phyloP scores from a whole-genome alignment of 2,329 filamentous ascomycete species.

The Orbilia ellipsospora region DNA sequence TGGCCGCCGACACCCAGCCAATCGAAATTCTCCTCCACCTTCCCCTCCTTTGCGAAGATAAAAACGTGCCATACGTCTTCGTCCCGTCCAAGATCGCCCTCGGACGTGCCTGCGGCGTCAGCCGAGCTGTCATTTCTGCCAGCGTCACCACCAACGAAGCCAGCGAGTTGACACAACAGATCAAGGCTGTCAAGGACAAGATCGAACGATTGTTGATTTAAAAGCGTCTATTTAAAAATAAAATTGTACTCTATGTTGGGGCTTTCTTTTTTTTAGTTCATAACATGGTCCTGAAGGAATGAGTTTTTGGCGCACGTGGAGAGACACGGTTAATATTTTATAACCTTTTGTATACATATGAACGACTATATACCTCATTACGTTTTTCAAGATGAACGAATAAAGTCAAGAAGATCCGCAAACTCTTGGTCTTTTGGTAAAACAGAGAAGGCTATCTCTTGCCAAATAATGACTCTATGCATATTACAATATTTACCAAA shows the following conservation, averaged over 20 bases:
- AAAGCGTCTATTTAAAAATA: slow-evolving; percentile 57
- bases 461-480: no score
- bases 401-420: no score
- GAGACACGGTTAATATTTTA: background rate
- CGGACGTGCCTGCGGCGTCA: slow-evolving; percentile 89
- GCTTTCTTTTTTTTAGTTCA: no score
- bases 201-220: slow-evolving; percentile 96
- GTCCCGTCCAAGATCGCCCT: slow-evolving; percentile 83
- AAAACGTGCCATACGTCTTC: slow-evolving; percentile 78
- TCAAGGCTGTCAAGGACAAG: slow-evolving; percentile 90
- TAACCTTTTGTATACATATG: background rate
- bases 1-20: slow-evolving; percentile 87
- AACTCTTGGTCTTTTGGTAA: no score
- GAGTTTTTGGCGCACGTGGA: no score
- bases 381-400: no score
- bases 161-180: slow-evolving; percentile 86
- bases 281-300: no score
- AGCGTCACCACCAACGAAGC: slow-evolving; percentile 93
- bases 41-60: slow-evolving; percentile 86
- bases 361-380: no score
- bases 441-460: no score
- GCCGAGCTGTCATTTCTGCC: slow-evolving; percentile 84
- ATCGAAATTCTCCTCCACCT: slow-evolving; percentile 89
- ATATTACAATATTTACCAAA: no score
- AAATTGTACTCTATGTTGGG: no score